Conservation (phyloP, 78 protist species). For the Tieghemostelium lacteum region DNA sequence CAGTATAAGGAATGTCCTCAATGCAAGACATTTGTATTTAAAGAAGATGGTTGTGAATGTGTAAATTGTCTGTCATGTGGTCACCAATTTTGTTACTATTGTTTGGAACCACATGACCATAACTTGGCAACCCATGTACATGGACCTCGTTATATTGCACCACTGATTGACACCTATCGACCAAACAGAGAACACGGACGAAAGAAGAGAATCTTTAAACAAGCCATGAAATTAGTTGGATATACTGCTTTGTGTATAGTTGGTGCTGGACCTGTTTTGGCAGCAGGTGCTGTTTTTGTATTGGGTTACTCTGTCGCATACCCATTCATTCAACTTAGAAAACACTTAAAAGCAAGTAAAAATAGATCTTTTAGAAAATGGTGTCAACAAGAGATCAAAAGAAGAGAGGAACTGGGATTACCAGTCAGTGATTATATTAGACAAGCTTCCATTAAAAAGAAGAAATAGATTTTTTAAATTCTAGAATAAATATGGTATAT, state of each 20-base stretch:
- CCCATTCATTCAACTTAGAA: slow-evolving; percentile 4
- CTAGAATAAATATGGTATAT: too few species aligned
- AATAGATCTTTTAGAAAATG: neutral
- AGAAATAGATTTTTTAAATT: too few species aligned
- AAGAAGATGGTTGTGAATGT: slow-evolving; percentile 65
- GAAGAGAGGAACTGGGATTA: slow-evolving; percentile 21
- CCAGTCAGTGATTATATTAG: slow-evolving; percentile 15
- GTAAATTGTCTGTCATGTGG: slow-evolving; percentile 49
- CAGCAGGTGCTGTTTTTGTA: slow-evolving; percentile 4
- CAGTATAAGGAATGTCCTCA: slow-evolving; percentile 33
- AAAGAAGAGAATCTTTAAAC: neutral
- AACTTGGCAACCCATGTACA: slow-evolving; percentile 50
- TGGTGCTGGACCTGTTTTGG: neutral
- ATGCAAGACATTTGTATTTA: slow-evolving; percentile 3
- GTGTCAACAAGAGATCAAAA: slow-evolving; percentile 5
- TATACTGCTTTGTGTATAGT: neutral
- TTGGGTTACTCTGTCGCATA: slow-evolving; percentile 3
- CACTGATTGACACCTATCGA: neutral
- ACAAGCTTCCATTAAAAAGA: too few species aligned
- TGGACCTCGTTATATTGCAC: slow-evolving; percentile 22
- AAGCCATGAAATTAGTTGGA: neutral
- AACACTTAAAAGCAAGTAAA: neutral
- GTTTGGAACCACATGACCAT: slow-evolving; percentile 72
- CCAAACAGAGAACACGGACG: neutral
- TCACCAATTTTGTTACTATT: slow-evolving; percentile 66